phyloP scores from a whole-genome alignment of 768 basidiomycete genomes.

The Calocybe cyanea region DNA sequence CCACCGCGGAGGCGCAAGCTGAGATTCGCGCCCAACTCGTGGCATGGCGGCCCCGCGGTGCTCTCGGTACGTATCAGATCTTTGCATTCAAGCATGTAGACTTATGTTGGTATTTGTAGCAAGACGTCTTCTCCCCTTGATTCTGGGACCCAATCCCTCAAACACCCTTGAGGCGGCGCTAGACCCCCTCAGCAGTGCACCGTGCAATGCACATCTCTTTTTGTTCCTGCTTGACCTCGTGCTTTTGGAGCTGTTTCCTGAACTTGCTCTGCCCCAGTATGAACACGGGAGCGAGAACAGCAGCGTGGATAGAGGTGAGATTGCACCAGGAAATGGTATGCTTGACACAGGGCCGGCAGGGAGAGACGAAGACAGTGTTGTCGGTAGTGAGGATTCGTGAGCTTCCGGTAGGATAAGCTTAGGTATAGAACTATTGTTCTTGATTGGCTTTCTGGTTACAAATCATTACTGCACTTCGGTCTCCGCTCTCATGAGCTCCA shows the following conservation, averaged over 20 bases:
- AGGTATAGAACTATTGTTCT: no score
- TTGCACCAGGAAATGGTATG: background rate
- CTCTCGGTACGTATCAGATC: conserved; percentile 27
- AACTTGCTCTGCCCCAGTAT: conserved; percentile 39
- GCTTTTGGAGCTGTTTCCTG: conserved; percentile 73
- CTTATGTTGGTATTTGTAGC: background rate
- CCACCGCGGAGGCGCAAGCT: conserved; percentile 71
- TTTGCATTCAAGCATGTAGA: background rate
- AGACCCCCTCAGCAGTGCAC: conserved; percentile 54
- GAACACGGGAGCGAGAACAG: background rate
- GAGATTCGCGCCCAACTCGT: conserved; percentile 45
- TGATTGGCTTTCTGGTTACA: no score
- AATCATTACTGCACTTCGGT: no score
- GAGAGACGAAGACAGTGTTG: conserved; percentile 1
- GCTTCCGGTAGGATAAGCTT: no score
- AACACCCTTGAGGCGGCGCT: conserved; percentile 50
- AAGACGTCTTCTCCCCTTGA: conserved; percentile 42
- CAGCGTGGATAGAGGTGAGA: background rate
- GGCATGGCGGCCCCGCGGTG: conserved; percentile 33
- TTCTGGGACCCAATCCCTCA: conserved; percentile 53
- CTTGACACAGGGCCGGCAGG: no score
- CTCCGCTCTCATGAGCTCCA: no score
- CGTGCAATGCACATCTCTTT: conserved; percentile 78
- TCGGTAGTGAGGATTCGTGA: conserved; percentile 4
- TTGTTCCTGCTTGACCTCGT: conserved; percentile 72